These are phyloP conservation scores for Penicillium glabrum DNA, from an alignment of 2,329 filamentous ascomycete species.

Conservation along the genomic window DNA sequence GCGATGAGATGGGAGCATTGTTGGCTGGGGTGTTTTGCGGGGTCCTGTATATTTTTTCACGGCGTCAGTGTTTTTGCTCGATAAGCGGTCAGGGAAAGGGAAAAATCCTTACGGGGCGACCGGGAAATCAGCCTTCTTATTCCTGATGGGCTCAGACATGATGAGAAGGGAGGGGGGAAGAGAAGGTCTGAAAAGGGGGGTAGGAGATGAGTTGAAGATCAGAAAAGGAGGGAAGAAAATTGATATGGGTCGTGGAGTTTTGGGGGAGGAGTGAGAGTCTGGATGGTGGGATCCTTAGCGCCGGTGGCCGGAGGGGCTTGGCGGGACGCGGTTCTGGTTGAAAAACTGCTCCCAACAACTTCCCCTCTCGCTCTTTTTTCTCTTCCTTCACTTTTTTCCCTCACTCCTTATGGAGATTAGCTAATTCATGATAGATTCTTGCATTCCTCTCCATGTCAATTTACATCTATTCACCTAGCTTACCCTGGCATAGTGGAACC, in stretches of 20 bases:
- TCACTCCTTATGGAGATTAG: not conserved
- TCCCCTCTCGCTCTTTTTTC: constrained; percentile 5
- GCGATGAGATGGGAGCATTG: constrained; percentile 95
- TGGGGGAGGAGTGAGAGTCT: constrained; percentile 28
- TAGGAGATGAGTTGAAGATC: constrained; percentile 16
- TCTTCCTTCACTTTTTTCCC: not conserved
- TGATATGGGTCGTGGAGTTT: constrained; percentile 34
- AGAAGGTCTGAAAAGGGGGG: constrained; percentile 4
- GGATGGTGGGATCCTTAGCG: constrained; percentile 44
- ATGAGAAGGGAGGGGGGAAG: constrained; percentile 16
- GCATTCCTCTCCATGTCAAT: not conserved
- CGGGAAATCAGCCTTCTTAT: constrained; percentile 62
- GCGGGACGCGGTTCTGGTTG: constrained; percentile 34
- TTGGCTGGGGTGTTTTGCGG: constrained; percentile 96
- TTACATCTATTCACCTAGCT: not conserved
- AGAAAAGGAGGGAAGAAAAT: constrained; percentile 37
- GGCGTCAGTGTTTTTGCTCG: constrained; percentile 21
- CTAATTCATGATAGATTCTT: not conserved
- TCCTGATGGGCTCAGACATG: constrained; percentile 69
- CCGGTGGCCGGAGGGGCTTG: constrained; percentile 43
- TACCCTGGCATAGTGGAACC: too few species aligned
- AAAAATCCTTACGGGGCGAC: constrained; percentile 61
- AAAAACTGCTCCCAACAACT: constrained; percentile 32
- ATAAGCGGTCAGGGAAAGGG: constrained; percentile 21
- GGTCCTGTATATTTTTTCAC: constrained; percentile 61